Percentiles rank a stretch among this genome's conserved stretches.
Conservation (phyloP, 352 stramenopile species). For the Pseudoperonospora humuli region DNA sequence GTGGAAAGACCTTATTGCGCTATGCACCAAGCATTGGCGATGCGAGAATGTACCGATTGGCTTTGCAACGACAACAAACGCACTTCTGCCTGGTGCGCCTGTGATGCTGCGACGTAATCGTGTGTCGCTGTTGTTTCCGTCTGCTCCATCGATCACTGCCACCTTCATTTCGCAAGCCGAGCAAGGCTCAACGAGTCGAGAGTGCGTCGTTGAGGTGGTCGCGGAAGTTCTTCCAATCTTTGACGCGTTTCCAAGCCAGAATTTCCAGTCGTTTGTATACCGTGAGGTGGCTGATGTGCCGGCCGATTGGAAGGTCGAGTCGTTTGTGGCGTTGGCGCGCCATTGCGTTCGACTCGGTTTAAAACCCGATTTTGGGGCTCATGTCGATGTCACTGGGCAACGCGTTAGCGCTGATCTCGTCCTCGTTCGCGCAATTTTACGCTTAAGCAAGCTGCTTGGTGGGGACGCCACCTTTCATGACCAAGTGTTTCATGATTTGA, state of each 20-base stretch:
- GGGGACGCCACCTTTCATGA: constrained; percentile 40
- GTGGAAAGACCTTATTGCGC: constrained; percentile 56
- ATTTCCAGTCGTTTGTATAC: constrained; percentile 52
- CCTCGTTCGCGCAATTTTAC: constrained; percentile 44
- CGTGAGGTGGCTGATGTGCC: constrained; percentile 48
- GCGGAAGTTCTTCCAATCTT: constrained; percentile 56
- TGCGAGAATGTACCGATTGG: constrained; percentile 63
- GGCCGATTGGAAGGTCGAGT: constrained; percentile 61
- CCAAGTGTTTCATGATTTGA: constrained; percentile 47
- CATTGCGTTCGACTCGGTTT: constrained; percentile 53
- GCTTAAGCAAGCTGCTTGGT: constrained; percentile 51
- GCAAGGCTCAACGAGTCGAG: constrained; percentile 13
- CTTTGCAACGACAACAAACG: constrained; percentile 40
- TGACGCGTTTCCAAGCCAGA: constrained; percentile 50
- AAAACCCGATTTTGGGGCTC: constrained; percentile 8
- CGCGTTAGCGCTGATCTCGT: constrained; percentile 30
- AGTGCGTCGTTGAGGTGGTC: constrained; percentile 45
- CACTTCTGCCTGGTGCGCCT: constrained; percentile 42
- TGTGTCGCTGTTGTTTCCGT: constrained; percentile 56
- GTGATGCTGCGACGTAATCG: constrained; percentile 64
- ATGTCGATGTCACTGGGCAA: constrained; percentile 5
- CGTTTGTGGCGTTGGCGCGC: constrained; percentile 51
- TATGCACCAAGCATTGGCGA: constrained; percentile 68
- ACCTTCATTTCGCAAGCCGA: constrained; percentile 34
- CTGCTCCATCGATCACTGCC: constrained; percentile 39